phyloP scores from a whole-genome alignment of 768 basidiomycete species.

The Hypholoma sublateritium region DNA sequence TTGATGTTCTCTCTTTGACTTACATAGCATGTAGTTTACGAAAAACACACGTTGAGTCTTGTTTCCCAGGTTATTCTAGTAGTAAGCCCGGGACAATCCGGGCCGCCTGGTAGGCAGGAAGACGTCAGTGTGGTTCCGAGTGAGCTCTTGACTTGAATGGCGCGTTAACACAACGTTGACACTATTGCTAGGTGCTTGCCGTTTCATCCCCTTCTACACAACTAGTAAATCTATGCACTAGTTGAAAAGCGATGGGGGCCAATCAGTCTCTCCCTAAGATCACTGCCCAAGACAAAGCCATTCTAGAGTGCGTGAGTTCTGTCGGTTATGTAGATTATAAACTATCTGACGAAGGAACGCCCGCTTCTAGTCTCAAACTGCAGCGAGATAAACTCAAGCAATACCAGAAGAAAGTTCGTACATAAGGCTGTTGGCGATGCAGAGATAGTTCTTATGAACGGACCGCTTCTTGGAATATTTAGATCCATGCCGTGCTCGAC shows the following conservation, averaged over 20 bases:
- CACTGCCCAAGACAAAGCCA: conserved; percentile 90
- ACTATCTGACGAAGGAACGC: not conserved
- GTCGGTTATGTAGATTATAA: not conserved
- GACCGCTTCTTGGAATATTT: not conserved
- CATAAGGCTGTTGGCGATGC: not conserved
- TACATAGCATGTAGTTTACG: too few species aligned
- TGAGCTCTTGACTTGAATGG: too few species aligned
- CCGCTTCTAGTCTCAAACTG: conserved; percentile 74
- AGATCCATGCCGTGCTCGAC: conserved; percentile 88
- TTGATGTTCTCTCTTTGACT: too few species aligned
- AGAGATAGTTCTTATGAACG: not conserved
- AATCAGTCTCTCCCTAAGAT: conserved; percentile 83
- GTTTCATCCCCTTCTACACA: not conserved
- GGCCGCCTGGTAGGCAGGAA: too few species aligned
- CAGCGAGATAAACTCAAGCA: conserved; percentile 95
- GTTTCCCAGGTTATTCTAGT: too few species aligned
- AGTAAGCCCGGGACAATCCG: too few species aligned
- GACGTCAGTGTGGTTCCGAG: too few species aligned
- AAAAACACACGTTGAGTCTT: too few species aligned
- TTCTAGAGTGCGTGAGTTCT: conserved; percentile 77
- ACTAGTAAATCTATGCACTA: not conserved
- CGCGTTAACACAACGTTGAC: too few species aligned
- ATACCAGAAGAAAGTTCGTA: conserved; percentile 87
- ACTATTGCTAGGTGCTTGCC: not conserved
- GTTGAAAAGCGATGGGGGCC: conserved; percentile 53